Evolutionary conservation across 2,329 filamentous ascomycete species (phyloP).

Genomic region (Huntiella abstrusa): DNA sequence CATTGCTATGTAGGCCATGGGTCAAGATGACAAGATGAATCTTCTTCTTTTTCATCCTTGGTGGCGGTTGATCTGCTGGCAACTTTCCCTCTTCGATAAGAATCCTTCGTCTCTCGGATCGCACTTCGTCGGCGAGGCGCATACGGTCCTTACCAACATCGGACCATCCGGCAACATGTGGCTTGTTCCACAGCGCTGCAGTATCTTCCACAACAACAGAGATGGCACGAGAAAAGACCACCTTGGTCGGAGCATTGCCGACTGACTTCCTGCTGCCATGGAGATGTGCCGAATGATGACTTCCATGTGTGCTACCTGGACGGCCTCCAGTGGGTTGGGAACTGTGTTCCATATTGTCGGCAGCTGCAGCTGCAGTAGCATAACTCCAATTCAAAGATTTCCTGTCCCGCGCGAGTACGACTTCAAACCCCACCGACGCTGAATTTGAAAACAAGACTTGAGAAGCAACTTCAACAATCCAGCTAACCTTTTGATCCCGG

Average conservation of each 20-base stretch:
- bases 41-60: slow-evolving; percentile 44
- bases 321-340: not conserved
- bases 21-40: slow-evolving; percentile 84
- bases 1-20: slow-evolving; percentile 87
- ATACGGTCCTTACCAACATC: slow-evolving; percentile 19
- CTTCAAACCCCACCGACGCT: slow-evolving; percentile 72
- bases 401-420: slow-evolving; percentile 70
- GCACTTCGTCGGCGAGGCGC: slow-evolving; percentile 11
- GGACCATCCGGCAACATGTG: slow-evolving; percentile 51
- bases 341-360: slow-evolving; percentile 10
- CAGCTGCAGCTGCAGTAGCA: slow-evolving; percentile 25
- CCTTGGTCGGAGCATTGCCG: slow-evolving; percentile 25
- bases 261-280: slow-evolving; percentile 23
- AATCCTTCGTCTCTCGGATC: slow-evolving; percentile 4
- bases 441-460: slow-evolving; percentile 88
- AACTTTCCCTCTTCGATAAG: slow-evolving; percentile 2
- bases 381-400: slow-evolving; percentile 54
- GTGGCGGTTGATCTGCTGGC: slow-evolving; percentile 8
- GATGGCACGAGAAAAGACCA: slow-evolving; percentile 70
- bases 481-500: slow-evolving; percentile 45
- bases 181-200: slow-evolving; percentile 79
- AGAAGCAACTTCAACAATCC: slow-evolving; percentile 80
- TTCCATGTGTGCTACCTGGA: slow-evolving; percentile 17
- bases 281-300: slow-evolving; percentile 40
- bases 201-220: slow-evolving; percentile 72